phyloP scores from a whole-genome alignment of 2,329 filamentous ascomycete species.

The Biscogniauxia mediterranea region DNA sequence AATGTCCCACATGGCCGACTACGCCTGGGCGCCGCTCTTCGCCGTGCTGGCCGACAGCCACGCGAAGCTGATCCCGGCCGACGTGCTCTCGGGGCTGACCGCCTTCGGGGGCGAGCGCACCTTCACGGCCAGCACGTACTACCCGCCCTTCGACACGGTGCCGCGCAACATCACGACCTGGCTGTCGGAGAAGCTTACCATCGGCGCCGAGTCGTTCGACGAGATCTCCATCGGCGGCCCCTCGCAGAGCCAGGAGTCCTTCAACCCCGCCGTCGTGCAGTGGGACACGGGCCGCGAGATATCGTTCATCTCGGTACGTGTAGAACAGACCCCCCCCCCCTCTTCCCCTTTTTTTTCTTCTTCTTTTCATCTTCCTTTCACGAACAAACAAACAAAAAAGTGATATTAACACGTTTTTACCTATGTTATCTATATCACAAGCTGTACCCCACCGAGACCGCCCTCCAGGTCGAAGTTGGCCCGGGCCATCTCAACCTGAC shows the following conservation, averaged over 20 bases:
- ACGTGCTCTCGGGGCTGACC: constrained; percentile 39
- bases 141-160: constrained; percentile 56
- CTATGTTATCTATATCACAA: constrained; percentile 13
- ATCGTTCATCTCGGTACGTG: constrained; percentile 31
- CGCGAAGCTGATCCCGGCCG: constrained; percentile 43
- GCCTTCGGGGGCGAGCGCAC: constrained; percentile 53
- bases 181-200: constrained; percentile 55
- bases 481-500: constrained; percentile 46
- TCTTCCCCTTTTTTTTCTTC: not conserved
- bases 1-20: constrained; percentile 61
- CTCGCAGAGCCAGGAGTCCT: constrained; percentile 48
- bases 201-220: constrained; percentile 58
- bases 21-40: constrained; percentile 55
- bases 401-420: no score
- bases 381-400: no score
- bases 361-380: no score
- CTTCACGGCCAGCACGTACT: constrained; percentile 52
- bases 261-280: constrained; percentile 60
- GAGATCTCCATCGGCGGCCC: constrained; percentile 56
- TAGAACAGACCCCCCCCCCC: no score
- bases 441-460: constrained; percentile 39
- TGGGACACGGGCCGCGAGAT: constrained; percentile 47
- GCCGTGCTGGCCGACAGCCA: constrained; percentile 53
- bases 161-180: constrained; percentile 59
- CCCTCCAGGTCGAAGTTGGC: constrained; percentile 41